Conservation (phyloP, 2,329 filamentous ascomycete genomes). For the Scedosporium dehoogii region DNA sequence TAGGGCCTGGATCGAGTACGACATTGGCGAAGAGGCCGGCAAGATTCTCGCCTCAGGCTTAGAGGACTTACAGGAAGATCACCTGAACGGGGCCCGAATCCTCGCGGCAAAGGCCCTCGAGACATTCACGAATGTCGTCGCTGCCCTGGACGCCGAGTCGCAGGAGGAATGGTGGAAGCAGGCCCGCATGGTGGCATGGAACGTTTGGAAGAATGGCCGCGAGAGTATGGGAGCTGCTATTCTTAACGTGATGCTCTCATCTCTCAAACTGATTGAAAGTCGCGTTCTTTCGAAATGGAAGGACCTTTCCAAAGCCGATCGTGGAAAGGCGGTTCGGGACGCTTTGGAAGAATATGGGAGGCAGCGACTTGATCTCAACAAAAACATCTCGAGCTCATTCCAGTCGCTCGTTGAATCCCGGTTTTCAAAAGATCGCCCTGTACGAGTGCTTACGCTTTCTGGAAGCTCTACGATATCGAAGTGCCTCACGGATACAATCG, state of each 20-base stretch:
- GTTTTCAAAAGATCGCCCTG: slow-evolving; percentile 12
- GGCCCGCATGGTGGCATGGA: slow-evolving; percentile 48
- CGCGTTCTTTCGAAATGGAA: slow-evolving; percentile 13
- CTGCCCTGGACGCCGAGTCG: slow-evolving; percentile 18
- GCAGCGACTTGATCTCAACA: slow-evolving; percentile 16
- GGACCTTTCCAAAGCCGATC: slow-evolving; percentile 7
- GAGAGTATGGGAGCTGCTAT: slow-evolving; percentile 57
- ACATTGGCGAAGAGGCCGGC: slow-evolving; percentile 35
- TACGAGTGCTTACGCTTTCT: slow-evolving; percentile 51
- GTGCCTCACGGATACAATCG: slow-evolving; percentile 33
- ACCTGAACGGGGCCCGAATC: slow-evolving; percentile 48
- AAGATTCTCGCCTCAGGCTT: slow-evolving; percentile 35
- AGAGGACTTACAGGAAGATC: slow-evolving; percentile 39
- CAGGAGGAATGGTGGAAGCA: slow-evolving; percentile 42
- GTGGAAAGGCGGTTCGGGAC: neutral
- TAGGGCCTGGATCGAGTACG: slow-evolving; percentile 49
- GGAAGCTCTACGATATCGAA: slow-evolving; percentile 50
- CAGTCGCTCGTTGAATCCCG: slow-evolving; percentile 19
- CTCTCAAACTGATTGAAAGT: slow-evolving; percentile 29
- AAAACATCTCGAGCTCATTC: slow-evolving; percentile 25
- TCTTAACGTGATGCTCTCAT: slow-evolving; percentile 35
- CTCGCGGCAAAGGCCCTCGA: slow-evolving; percentile 44
- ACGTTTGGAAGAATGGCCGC: slow-evolving; percentile 55
- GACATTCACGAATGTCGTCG: slow-evolving; percentile 36
- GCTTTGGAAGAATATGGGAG: slow-evolving; percentile 9